Conservation (phyloP, 2,329 filamentous ascomycete species). For the Fusarium sp. region DNA sequence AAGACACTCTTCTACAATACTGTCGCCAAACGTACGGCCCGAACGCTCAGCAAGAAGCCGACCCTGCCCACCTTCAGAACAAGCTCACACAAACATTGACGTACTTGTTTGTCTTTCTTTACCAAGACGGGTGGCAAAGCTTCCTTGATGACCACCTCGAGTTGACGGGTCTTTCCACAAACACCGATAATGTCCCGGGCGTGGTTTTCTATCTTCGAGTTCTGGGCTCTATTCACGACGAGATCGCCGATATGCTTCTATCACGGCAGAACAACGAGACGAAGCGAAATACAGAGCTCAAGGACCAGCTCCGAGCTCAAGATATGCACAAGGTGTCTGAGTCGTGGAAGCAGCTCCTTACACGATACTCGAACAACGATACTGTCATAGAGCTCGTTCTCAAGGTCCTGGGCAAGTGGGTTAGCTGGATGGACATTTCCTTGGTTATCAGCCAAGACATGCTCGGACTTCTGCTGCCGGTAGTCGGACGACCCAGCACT, state of each 20-base stretch:
- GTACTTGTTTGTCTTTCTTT: conserved; percentile 89
- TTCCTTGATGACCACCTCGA: conserved; percentile 93
- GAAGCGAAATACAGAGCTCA: conserved; percentile 88
- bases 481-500: conserved; percentile 81
- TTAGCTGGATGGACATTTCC: conserved; percentile 98
- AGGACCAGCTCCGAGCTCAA: conserved; percentile 87
- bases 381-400: conserved; percentile 87
- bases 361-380: conserved; percentile 80
- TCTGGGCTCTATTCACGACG: conserved; percentile 91
- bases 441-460: conserved; percentile 92
- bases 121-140: conserved; percentile 85
- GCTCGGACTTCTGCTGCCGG: conserved; percentile 85
- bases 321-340: conserved; percentile 90
- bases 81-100: conserved; percentile 97
- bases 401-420: conserved; percentile 95
- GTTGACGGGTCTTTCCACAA: conserved; percentile 75
- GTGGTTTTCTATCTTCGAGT: conserved; percentile 91
- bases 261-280: conserved; percentile 82
- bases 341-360: conserved; percentile 92
- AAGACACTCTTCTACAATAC: conserved; percentile 85
- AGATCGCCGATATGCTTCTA: conserved; percentile 94
- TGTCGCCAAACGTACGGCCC: conserved; percentile 80
- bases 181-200: conserved; percentile 78
- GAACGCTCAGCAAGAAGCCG: conserved; percentile 69
- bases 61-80: conserved; percentile 87